Percentiles rank a stretch among this genome's conserved stretches.
Evolutionary conservation across 441 rosid genomes (phyloP).

Genomic region (Brassica balearica): DNA sequence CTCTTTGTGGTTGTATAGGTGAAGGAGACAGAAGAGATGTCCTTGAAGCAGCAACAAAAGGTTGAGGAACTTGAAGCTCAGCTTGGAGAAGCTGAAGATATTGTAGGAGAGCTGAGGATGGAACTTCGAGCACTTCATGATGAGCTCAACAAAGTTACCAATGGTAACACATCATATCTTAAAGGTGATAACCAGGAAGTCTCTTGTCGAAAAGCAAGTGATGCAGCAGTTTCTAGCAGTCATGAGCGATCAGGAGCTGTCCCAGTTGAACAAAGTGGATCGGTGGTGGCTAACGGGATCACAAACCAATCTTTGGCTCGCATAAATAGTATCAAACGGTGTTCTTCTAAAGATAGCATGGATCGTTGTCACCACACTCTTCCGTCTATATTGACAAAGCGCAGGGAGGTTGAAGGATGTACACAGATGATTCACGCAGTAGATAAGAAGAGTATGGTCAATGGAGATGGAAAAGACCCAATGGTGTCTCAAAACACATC

Average conservation of each 20-base stretch:
- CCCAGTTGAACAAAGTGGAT: constrained; percentile 47
- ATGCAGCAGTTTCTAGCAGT: constrained; percentile 38
- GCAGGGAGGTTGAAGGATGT: constrained; percentile 73
- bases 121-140: constrained; percentile 74
- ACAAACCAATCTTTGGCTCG: constrained; percentile 46
- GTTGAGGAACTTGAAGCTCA: constrained; percentile 92
- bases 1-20: constrained; percentile 51
- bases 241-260: constrained; percentile 44
- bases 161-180: constrained; percentile 33
- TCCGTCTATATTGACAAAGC: constrained; percentile 74
- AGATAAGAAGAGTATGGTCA: constrained; percentile 50
- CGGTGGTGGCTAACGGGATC: constrained; percentile 45
- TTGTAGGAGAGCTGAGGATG: constrained; percentile 81
- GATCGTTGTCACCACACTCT: constrained; percentile 59
- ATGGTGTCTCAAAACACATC: constrained; percentile 13
- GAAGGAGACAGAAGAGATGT: constrained; percentile 63
- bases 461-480: constrained; percentile 47
- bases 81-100: constrained; percentile 92
- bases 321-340: constrained; percentile 43
- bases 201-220: constrained; percentile 22
- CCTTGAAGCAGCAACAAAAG: constrained; percentile 64
- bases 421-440: constrained; percentile 70
- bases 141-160: constrained; percentile 59
- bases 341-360: constrained; percentile 50
- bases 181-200: constrained; percentile 15